Conservation (phyloP, 1,139 yeast species). For the Wickerhamomyces sp. region DNA sequence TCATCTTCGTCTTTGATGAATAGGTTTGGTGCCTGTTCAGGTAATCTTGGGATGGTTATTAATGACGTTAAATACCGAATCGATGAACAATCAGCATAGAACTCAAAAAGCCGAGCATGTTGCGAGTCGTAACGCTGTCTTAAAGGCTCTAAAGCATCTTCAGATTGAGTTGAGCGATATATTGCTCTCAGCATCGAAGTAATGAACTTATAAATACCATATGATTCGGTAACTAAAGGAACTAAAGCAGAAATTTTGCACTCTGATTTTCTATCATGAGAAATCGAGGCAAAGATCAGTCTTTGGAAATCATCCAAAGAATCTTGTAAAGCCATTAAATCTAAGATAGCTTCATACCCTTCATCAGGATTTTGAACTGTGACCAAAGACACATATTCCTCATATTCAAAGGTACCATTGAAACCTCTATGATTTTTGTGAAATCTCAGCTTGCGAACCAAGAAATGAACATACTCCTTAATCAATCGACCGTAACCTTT, state of each 20-base stretch:
- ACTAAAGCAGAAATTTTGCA: constrained; percentile 85
- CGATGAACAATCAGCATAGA: constrained; percentile 87
- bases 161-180: constrained; percentile 71
- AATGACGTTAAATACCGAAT: constrained; percentile 79
- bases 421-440: constrained; percentile 85
- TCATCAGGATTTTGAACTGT: constrained; percentile 93
- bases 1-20: constrained; percentile 40
- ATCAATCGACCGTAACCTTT: constrained; percentile 70
- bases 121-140: constrained; percentile 73
- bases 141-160: constrained; percentile 74
- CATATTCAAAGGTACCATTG: constrained; percentile 94
- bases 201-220: constrained; percentile 86
- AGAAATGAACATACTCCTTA: constrained; percentile 66
- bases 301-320: constrained; percentile 76
- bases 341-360: constrained; percentile 87
- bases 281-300: constrained; percentile 69
- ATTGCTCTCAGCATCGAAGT: constrained; percentile 90
- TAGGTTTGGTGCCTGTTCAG: constrained; percentile 67
- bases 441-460: constrained; percentile 72
- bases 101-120: constrained; percentile 73
- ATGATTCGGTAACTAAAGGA: constrained; percentile 89
- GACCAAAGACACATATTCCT: constrained; percentile 84
- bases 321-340: constrained; percentile 84
- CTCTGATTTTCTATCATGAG: constrained; percentile 63
- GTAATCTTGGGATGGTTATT: constrained; percentile 81